Evolutionary conservation across 1,139 yeast species (phyloP).

Genomic region (Debaryomyces sp.): DNA sequence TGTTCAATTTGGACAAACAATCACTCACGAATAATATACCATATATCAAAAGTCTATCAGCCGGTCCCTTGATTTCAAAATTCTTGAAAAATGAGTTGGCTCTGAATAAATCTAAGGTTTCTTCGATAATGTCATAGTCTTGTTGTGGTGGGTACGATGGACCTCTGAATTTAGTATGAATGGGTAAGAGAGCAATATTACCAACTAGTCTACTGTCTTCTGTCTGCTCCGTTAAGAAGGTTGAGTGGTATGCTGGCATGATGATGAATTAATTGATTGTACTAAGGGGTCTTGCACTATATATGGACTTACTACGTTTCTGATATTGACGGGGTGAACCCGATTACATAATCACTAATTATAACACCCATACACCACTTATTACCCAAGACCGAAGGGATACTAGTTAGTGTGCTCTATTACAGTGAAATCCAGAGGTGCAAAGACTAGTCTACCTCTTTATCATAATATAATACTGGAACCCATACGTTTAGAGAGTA

Average conservation of each 20-base stretch:
- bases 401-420: neutral
- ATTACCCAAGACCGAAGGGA: too few relatives aligned
- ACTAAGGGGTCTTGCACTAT: neutral
- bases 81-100: constrained; percentile 96
- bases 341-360: neutral
- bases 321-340: constrained; percentile 3
- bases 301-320: neutral
- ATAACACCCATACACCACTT: neutral
- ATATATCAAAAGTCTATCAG: constrained; percentile 91
- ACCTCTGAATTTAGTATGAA: constrained; percentile 83
- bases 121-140: constrained; percentile 92
- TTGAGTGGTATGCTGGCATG: constrained; percentile 88
- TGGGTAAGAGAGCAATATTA: constrained; percentile 79
- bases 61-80: constrained; percentile 94
- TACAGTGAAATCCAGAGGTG: neutral
- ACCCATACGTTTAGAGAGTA: neutral
- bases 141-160: constrained; percentile 84
- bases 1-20: constrained; percentile 67
- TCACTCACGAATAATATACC: constrained; percentile 92
- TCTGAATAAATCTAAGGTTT: constrained; percentile 84
- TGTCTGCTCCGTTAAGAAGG: constrained; percentile 70
- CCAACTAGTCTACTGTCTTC: constrained; percentile 45
- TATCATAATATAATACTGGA: neutral
- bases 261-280: constrained; percentile 6
- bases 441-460: neutral